phyloP scores from a whole-genome alignment of 208 protist species.

The Leishmania tropica region DNA sequence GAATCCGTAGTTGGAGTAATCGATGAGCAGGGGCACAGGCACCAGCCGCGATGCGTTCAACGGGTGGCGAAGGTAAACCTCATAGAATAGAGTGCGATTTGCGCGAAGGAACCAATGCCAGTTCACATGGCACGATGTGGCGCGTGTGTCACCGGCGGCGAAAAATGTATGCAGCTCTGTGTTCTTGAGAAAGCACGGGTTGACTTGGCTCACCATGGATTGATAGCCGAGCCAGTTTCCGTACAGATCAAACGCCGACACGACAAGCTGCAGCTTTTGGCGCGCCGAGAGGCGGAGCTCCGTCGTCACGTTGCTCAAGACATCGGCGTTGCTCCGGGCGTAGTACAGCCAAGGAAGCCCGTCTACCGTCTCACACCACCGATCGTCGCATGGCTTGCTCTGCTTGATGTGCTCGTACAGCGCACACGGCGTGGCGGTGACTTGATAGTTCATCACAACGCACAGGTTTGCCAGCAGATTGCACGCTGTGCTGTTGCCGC shows the following conservation, averaged over 20 bases:
- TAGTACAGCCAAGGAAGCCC: slow-evolving; percentile 75
- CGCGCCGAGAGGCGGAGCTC: slow-evolving; percentile 13
- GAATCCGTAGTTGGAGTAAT: slow-evolving; percentile 53
- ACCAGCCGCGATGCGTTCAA: slow-evolving; percentile 51
- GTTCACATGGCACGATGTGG: slow-evolving; percentile 41
- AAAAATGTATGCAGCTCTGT: slow-evolving; percentile 45
- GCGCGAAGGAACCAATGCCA: slow-evolving; percentile 44
- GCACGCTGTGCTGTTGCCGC: slow-evolving; percentile 57
- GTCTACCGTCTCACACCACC: slow-evolving; percentile 29
- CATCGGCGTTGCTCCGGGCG: slow-evolving; percentile 38
- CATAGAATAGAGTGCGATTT: slow-evolving; percentile 56
- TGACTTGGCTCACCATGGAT: slow-evolving; percentile 49
- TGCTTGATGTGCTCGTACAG: slow-evolving; percentile 54
- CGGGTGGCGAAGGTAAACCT: slow-evolving; percentile 71
- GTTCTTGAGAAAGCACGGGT: slow-evolving; percentile 56
- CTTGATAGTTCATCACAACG: slow-evolving; percentile 64
- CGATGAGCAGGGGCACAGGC: slow-evolving; percentile 65
- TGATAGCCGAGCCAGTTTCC: slow-evolving; percentile 61
- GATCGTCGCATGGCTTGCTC: slow-evolving; percentile 24
- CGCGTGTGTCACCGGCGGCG: slow-evolving; percentile 43
- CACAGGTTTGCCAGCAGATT: slow-evolving; percentile 79
- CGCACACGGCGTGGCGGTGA: slow-evolving; percentile 49
- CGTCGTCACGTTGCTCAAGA: slow-evolving; percentile 24
- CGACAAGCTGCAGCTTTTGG: slow-evolving; percentile 52
- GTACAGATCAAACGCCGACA: slow-evolving; percentile 54